A percentile compares a stretch with the other conserved stretches of the same genome.
Conservation (phyloP, 1,284 basidiomycete species). For the Cutaneotrichosporon curvatum region DNA sequence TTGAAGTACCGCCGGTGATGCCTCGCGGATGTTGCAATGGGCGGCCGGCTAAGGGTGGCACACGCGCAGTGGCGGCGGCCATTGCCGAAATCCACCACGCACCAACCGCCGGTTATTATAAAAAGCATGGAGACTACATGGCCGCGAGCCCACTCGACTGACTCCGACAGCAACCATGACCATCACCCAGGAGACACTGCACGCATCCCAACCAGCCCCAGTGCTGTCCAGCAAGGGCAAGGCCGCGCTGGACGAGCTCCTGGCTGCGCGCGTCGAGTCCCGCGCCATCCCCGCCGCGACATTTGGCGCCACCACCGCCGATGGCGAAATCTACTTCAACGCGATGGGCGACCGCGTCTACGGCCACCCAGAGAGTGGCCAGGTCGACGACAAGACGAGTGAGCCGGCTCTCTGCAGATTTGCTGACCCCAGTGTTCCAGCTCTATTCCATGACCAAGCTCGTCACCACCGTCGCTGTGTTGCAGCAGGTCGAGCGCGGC, state of each 20-base stretch:
- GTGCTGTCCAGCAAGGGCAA: conserved; percentile 16
- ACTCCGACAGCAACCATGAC: no score
- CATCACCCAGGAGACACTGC: neutral
- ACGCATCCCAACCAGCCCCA: no score
- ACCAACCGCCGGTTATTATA: no score
- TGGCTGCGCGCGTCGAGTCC: conserved; percentile 14
- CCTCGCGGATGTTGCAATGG: no score
- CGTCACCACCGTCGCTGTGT: conserved; percentile 26
- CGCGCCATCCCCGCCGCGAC: conserved; percentile 25
- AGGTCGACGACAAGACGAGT: conserved; percentile 31
- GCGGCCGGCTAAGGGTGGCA: no score
- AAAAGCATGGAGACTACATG: no score
- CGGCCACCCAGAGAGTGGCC: conserved; percentile 23
- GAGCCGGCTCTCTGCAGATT: conserved; percentile 5
- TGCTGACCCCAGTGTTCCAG: conserved; percentile 17
- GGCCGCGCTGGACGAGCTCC: conserved; percentile 20
- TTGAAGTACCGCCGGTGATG: no score
- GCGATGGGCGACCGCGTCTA: conserved; percentile 26
- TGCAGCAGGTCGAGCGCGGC: conserved; percentile 25
- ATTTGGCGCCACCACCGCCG: conserved; percentile 29
- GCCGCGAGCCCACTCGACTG: no score
- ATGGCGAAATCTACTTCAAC: conserved; percentile 28
- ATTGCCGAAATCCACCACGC: no score
- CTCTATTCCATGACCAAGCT: conserved; percentile 38
- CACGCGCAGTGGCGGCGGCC: no score